Evolutionary conservation across 768 basidiomycete species (phyloP).

Genomic region (Suillus subluteus): DNA sequence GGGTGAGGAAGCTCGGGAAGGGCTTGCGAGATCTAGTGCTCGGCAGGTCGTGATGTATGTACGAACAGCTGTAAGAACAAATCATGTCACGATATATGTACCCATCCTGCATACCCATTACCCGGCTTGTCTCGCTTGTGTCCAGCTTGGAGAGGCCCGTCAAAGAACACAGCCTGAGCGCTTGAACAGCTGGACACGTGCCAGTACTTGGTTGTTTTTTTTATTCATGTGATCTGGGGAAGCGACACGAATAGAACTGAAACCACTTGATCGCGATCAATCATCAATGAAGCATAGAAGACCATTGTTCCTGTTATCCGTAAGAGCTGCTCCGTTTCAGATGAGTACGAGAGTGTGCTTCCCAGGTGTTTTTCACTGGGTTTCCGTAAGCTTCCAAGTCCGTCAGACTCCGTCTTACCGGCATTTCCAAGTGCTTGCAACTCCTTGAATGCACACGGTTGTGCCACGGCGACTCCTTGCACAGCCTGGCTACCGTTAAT

Average conservation of each 20-base stretch:
- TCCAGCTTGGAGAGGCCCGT: not conserved
- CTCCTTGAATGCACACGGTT: not conserved
- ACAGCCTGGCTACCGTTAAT: slow-evolving; percentile 9
- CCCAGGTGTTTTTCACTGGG: not conserved
- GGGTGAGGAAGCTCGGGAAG: slow-evolving; percentile 33
- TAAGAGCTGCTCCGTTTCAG: not conserved
- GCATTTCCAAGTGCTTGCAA: not conserved
- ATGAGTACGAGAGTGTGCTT: not conserved
- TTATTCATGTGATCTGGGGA: slow-evolving; percentile 6
- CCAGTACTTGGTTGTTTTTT: not conserved
- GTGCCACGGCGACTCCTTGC: not conserved
- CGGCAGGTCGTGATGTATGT: slow-evolving; percentile 24
- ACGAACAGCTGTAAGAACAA: slow-evolving; percentile 5
- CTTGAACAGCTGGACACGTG: not conserved
- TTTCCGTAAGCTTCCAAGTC: slow-evolving; percentile 7
- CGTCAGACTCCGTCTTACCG: not conserved
- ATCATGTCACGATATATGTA: slow-evolving; percentile 1
- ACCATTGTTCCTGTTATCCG: not conserved
- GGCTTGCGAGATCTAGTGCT: slow-evolving; percentile 37
- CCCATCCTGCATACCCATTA: not conserved
- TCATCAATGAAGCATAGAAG: not conserved
- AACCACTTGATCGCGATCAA: not conserved
- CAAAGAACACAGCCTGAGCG: not conserved
- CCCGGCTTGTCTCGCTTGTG: not conserved
- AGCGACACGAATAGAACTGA: not conserved